These are phyloP conservation scores for Glycyrrhiza uralensis DNA, from an alignment of 306 rosid genomes.

Conservation along the genomic window DNA sequence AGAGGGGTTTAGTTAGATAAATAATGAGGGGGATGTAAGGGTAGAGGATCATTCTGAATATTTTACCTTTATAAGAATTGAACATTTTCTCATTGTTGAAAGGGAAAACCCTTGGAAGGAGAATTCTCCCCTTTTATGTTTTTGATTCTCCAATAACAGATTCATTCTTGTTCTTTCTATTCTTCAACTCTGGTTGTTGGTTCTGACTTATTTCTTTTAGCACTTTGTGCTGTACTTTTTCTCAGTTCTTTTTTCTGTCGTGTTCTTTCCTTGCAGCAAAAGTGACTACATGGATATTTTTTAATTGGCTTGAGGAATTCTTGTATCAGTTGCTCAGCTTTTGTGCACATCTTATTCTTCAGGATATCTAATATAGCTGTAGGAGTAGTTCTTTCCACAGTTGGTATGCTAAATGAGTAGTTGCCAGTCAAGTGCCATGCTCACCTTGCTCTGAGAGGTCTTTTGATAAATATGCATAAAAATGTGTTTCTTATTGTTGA, in stretches of 20 bases:
- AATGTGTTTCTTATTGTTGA: constrained; percentile 14
- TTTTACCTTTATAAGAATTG: not conserved
- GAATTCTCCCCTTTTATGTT: not conserved
- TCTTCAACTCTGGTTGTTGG: not conserved
- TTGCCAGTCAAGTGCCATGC: constrained; percentile 17
- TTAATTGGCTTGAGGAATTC: constrained; percentile 10
- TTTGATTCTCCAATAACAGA: not conserved
- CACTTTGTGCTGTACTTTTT: not conserved
- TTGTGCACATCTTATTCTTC: constrained; percentile 27
- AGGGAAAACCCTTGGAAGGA: not conserved
- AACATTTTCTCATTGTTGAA: not conserved
- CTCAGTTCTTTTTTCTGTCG: constrained; percentile 7
- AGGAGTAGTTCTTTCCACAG: constrained; percentile 28
- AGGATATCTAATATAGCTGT: constrained; percentile 20
- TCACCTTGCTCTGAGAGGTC: constrained; percentile 13
- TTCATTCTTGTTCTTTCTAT: not conserved
- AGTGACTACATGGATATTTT: constrained; percentile 14
- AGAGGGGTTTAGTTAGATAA: not conserved
- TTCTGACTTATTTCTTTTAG: not conserved
- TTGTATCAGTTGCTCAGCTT: constrained; percentile 24
- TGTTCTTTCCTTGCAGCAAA: constrained; percentile 22
- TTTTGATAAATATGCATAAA: constrained; percentile 18
- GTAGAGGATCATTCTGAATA: not conserved
- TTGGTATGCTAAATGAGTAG: constrained; percentile 13
- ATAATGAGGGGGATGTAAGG: not conserved